phyloP scores from a whole-genome alignment of 2,329 filamentous ascomycete genomes.

The Whalleya microplaca region DNA sequence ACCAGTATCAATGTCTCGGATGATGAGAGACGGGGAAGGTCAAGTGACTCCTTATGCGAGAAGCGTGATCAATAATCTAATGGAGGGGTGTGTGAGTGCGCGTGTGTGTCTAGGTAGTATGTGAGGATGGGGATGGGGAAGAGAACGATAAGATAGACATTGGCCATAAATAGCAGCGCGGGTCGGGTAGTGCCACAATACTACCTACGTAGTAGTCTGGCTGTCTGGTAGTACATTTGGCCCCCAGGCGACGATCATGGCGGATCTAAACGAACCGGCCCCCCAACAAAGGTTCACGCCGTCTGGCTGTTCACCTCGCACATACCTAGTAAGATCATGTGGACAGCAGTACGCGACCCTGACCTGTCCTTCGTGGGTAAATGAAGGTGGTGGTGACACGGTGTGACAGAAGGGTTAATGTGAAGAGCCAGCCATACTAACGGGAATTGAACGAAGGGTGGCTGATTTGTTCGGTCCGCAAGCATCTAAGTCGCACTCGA shows the following conservation, averaged over 20 bases:
- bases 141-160: constrained; percentile 23
- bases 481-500: background rate
- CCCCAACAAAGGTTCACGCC: constrained; percentile 14
- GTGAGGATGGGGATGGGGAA: constrained; percentile 15
- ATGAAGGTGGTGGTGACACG: background rate
- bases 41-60: constrained; percentile 33
- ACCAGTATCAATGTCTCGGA: constrained; percentile 25
- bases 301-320: constrained; percentile 12
- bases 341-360: background rate
- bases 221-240: background rate
- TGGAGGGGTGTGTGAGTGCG: constrained; percentile 20
- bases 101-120: no score
- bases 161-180: constrained; percentile 24
- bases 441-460: background rate
- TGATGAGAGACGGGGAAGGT: constrained; percentile 26
- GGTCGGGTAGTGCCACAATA: constrained; percentile 7
- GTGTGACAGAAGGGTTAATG: background rate
- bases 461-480: background rate
- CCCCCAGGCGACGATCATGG: constrained; percentile 19
- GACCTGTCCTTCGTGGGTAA: background rate
- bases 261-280: constrained; percentile 26
- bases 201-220: background rate
- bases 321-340: no score
- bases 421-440: background rate
- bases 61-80: constrained; percentile 29